Base-by-base conservation (phyloP, 2,329 filamentous ascomycete genomes). In the Graphium sp. region DNA sequence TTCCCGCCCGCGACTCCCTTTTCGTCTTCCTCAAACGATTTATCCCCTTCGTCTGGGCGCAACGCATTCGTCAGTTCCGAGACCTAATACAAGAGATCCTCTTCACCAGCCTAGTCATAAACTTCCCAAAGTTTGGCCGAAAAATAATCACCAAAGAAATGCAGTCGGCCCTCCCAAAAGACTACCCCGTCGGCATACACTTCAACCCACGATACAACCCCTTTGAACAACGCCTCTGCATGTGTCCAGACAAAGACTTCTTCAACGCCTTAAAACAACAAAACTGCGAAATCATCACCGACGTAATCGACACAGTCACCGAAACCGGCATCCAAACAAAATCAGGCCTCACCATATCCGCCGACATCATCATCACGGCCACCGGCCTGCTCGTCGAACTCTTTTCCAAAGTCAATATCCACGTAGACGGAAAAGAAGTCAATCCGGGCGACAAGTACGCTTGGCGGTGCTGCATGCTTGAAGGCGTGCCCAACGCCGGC, bases 141-240 rank as follows among this genome's bases (percentile, higher is more conserved):
- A 47, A 42, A 19, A 21, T 66, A n/a, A 40, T 80, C 18, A 56
- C 50, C 12, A 39, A 41, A 3, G 46, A 43, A 18, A 62, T 66
- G 18, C 48, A 52, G 25, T 39, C 43, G n/a, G 50, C 58, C 22
- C 56, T 82, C 1, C 74, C 75, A 1, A 43, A 47, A 6, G 48
- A 54, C 12, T 48, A 72, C 20, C 58, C 67, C 3, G 47, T 63
- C 22, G 62, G 74, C 31, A 60, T 66, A 1, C 67, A 80, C 44
- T 80, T 80, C 47, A 65, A 61, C 6, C 74, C 74, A 0, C 46
- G 45, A 3, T 79, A 81, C 39, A 60, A 66, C 22, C 74, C 74
- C 0, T 75, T 79, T 60, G 64, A 83, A 31, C 81, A 91, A 46
- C 68, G 83, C 1, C 53, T 89, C 6, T 89, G 82, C 41, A 55